phyloP scores from a whole-genome alignment of 2,329 filamentous ascomycete genomes.

The Raffaelea albimanens region DNA sequence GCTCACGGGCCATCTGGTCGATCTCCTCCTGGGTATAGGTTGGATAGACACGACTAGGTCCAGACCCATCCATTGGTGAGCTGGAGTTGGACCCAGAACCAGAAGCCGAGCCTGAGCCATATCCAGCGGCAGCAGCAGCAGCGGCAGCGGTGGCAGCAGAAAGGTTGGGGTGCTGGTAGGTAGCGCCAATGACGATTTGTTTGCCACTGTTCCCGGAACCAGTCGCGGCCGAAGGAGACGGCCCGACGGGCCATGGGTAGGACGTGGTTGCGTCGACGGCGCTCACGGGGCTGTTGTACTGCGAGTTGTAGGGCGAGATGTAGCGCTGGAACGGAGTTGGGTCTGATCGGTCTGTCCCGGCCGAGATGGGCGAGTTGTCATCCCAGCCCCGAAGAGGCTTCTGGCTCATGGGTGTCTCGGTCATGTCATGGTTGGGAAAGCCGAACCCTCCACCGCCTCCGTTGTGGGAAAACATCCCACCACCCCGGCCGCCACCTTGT shows the following conservation, averaged over 20 bases:
- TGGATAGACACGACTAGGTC: not conserved
- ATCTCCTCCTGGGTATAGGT: constrained; percentile 16
- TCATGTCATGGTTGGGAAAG: constrained; percentile 26
- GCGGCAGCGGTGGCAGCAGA: not conserved
- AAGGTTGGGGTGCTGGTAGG: too few relatives aligned
- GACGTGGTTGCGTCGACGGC: constrained; percentile 24
- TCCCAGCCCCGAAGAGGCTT: constrained; percentile 43
- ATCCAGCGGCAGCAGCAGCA: too few relatives aligned
- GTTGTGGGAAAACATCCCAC: constrained; percentile 12
- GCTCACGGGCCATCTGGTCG: constrained; percentile 16
- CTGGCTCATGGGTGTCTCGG: constrained; percentile 45
- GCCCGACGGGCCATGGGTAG: constrained; percentile 29
- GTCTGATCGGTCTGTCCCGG: constrained; percentile 25
- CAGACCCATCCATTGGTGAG: not conserved
- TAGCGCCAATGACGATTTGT: too few relatives aligned
- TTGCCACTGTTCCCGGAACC: too few relatives aligned
- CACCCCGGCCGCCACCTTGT: too few relatives aligned
- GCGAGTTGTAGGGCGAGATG: constrained; percentile 51
- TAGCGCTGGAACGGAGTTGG: constrained; percentile 27
- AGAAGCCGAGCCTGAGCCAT: not conserved
- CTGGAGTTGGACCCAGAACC: not conserved
- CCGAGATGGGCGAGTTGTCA: constrained; percentile 38
- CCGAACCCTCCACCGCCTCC: not conserved
- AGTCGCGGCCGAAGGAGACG: too few relatives aligned
- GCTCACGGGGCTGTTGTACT: constrained; percentile 49